Conservation (phyloP, 371 early-diverging fungal genomes). For the Blastocladiella emersonii region DNA sequence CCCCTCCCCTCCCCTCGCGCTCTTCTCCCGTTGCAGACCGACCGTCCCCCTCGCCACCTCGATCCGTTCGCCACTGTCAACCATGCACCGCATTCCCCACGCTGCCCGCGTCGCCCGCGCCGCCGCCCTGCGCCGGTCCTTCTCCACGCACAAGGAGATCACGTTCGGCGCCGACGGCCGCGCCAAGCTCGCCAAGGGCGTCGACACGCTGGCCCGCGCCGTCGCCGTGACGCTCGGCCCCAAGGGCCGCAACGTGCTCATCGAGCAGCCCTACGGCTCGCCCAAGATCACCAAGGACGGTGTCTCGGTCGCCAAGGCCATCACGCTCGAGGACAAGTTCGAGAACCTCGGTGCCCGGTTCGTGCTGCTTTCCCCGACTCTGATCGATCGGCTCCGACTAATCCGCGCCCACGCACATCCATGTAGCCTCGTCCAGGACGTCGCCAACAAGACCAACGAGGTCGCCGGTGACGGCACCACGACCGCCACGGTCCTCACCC, state of each 20-base stretch:
- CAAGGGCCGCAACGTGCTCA: constrained; percentile 94
- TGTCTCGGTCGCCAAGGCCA: constrained; percentile 95
- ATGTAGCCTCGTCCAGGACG: constrained; percentile 88
- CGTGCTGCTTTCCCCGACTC: constrained; percentile 1
- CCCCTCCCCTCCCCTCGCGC: too few species aligned
- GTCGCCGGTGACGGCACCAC: constrained; percentile 98
- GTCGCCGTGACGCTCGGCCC: constrained; percentile 97
- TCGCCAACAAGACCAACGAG: constrained; percentile 98
- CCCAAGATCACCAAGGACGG: constrained; percentile 99
- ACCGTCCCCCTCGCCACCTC: too few species aligned
- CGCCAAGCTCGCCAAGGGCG: constrained; percentile 79
- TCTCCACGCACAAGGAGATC: constrained; percentile 75
- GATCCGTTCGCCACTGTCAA: neutral
- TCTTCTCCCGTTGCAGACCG: too few species aligned
- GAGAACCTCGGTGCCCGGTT: constrained; percentile 93
- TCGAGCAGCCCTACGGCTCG: constrained; percentile 90
- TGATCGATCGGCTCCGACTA: neutral
- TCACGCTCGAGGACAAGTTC: constrained; percentile 87
- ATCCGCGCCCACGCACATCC: too few species aligned
- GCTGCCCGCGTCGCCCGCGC: neutral
- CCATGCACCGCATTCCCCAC: neutral
- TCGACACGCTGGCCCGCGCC: constrained; percentile 89
- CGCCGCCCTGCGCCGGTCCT: neutral
- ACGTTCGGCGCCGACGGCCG: constrained; percentile 91
- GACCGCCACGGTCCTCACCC: constrained; percentile 94